Conservation (phyloP, 495 filamentous ascomycete species). For the Penicillium simplicissimum region DNA sequence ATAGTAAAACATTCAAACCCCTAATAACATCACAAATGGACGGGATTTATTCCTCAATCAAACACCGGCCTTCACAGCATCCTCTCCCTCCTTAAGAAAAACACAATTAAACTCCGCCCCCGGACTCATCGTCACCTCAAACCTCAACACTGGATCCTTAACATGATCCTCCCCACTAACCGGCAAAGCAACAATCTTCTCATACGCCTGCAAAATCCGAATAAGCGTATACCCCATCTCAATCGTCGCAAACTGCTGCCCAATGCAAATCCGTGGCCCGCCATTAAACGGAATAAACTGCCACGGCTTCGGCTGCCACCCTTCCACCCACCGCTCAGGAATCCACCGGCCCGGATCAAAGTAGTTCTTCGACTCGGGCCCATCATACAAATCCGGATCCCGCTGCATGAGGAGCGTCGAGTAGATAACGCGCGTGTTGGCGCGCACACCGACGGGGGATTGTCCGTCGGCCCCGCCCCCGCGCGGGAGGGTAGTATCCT, state of each 20-base stretch:
- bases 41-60: not conserved
- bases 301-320: constrained; percentile 68
- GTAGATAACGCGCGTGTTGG: constrained; percentile 44
- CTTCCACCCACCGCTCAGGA: constrained; percentile 74
- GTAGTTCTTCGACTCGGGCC: constrained; percentile 48
- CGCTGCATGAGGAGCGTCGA: constrained; percentile 61
- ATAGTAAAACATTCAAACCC: no score
- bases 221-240: constrained; percentile 64
- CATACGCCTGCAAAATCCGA: constrained; percentile 61
- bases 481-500: constrained; percentile 49
- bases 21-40: no score
- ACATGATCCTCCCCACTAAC: constrained; percentile 34
- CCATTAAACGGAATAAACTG: constrained; percentile 66
- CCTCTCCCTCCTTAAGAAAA: constrained; percentile 40
- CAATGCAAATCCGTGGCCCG: constrained; percentile 61
- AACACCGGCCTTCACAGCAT: constrained; percentile 7
- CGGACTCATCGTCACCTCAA: constrained; percentile 45
- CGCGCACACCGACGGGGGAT: constrained; percentile 46
- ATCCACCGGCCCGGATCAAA: constrained; percentile 52
- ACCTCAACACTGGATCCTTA: constrained; percentile 39
- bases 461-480: constrained; percentile 51
- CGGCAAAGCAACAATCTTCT: constrained; percentile 44
- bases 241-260: constrained; percentile 62
- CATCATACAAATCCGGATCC: constrained; percentile 49
- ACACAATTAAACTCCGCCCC: constrained; percentile 46